Percentiles rank a stretch among this genome's conserved stretches.
phyloP scores from a whole-genome alignment of 2,329 filamentous ascomycete species.

The Diaporthe capsici region DNA sequence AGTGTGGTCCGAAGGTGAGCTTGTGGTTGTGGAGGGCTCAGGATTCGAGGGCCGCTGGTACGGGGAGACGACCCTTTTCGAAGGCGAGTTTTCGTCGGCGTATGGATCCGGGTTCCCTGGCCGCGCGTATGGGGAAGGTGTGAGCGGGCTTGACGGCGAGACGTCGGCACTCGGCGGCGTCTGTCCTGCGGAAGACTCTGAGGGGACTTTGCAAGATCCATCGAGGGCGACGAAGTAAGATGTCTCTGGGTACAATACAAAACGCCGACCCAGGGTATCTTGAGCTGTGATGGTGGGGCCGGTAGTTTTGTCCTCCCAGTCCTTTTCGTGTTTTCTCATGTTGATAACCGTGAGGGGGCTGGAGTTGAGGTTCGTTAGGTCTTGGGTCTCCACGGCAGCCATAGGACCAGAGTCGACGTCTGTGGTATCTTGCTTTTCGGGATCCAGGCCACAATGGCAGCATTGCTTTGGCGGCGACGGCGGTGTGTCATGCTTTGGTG shows the following conservation, averaged over 20 bases:
- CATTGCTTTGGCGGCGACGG: neutral
- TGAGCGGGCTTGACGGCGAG: neutral
- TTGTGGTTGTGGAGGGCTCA: neutral
- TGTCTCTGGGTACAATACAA: slow-evolving; percentile 16
- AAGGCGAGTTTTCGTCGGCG: slow-evolving; percentile 7
- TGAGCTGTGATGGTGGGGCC: slow-evolving; percentile 9
- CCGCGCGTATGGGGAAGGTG: slow-evolving; percentile 2
- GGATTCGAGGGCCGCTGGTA: neutral
- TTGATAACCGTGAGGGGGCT: slow-evolving; percentile 23
- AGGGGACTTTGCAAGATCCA: neutral
- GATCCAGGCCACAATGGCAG: slow-evolving; percentile 25
- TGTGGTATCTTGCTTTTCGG: neutral
- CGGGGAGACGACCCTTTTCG: slow-evolving; percentile 8
- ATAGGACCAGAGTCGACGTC: neutral
- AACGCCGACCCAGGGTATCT: slow-evolving; percentile 22
- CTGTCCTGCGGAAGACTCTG: neutral
- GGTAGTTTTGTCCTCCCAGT: neutral
- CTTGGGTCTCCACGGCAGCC: neutral
- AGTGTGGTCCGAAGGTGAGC: neutral
- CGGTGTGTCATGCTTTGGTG: neutral
- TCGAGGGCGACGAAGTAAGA: slow-evolving; percentile 17
- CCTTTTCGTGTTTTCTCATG: neutral
- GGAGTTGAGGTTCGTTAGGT: neutral
- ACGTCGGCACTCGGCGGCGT: neutral
- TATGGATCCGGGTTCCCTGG: slow-evolving; percentile 28